Conservation (phyloP, 345 rosid genomes). For the Melaleuca quinquenervia region DNA sequence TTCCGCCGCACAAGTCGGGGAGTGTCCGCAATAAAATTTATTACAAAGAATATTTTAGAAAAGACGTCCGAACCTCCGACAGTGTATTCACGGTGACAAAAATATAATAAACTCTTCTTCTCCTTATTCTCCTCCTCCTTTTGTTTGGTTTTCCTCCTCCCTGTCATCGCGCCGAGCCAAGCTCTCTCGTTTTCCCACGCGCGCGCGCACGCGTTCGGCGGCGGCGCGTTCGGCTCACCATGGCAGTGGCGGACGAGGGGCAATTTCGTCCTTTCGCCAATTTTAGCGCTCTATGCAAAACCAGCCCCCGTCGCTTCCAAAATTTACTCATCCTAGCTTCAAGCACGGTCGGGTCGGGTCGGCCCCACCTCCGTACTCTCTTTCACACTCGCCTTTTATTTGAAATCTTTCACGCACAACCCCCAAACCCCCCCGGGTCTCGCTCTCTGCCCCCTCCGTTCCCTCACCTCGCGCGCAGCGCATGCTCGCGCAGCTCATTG, state of each 20-base stretch:
- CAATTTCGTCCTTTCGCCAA: background rate
- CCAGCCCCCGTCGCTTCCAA: background rate
- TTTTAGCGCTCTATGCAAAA: background rate
- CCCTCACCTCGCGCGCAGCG: too few species aligned
- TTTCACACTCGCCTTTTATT: background rate
- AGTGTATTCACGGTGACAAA: background rate
- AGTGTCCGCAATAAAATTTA: background rate
- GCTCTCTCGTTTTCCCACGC: background rate
- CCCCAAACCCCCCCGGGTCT: background rate
- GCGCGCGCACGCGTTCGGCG: too few species aligned
- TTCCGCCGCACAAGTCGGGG: background rate
- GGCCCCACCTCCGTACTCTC: background rate
- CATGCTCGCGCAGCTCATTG: background rate
- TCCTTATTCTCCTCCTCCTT: rapidly evolving
- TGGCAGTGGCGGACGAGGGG: background rate
- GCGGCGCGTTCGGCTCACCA: background rate
- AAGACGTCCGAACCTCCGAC: background rate
- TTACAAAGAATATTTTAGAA: background rate
- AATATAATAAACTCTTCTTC: background rate
- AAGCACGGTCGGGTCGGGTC: background rate
- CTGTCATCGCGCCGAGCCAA: background rate
- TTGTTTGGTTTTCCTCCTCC: background rate
- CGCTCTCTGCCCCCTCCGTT: background rate
- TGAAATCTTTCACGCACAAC: background rate
- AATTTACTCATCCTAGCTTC: background rate